Conservation (phyloP, 2,329 filamentous ascomycete genomes). For the Phyllosticta citribraziliensis region DNA sequence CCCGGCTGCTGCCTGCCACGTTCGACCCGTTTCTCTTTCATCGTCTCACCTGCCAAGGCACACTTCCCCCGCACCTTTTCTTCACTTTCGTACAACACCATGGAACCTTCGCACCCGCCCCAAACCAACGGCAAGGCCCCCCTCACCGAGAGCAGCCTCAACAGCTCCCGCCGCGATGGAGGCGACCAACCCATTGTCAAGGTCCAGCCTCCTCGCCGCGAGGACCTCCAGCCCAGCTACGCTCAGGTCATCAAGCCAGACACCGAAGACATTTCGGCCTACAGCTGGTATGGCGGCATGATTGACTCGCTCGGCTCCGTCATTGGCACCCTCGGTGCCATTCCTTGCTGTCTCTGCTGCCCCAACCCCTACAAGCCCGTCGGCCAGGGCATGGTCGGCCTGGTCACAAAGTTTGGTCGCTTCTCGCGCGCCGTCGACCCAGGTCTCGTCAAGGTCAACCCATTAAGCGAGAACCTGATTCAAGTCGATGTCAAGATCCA, state of each 20-base stretch:
- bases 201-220: slow-evolving; percentile 70
- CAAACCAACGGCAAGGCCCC: slow-evolving; percentile 10
- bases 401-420: slow-evolving; percentile 89
- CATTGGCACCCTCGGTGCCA: slow-evolving; percentile 71
- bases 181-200: slow-evolving; percentile 32
- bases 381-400: slow-evolving; percentile 82
- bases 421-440: slow-evolving; percentile 96
- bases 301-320: slow-evolving; percentile 66
- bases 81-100: not conserved
- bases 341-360: slow-evolving; percentile 85
- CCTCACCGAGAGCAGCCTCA: not conserved
- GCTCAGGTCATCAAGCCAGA: slow-evolving; percentile 55
- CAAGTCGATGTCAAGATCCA: slow-evolving; percentile 99
- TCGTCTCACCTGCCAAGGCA: not conserved
- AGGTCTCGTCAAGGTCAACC: slow-evolving; percentile 95
- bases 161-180: slow-evolving; percentile 2
- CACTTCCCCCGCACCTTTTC: not conserved
- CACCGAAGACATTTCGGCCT: slow-evolving; percentile 55
- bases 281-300: slow-evolving; percentile 87
- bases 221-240: slow-evolving; percentile 79
- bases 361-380: slow-evolving; percentile 96
- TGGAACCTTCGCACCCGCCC: not conserved
- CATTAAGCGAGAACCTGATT: slow-evolving; percentile 77
- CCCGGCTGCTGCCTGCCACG: not conserved
- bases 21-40: not conserved